Base-by-base conservation (phyloP, 331 rosid species). In the Phaseolus coccineus region DNA sequence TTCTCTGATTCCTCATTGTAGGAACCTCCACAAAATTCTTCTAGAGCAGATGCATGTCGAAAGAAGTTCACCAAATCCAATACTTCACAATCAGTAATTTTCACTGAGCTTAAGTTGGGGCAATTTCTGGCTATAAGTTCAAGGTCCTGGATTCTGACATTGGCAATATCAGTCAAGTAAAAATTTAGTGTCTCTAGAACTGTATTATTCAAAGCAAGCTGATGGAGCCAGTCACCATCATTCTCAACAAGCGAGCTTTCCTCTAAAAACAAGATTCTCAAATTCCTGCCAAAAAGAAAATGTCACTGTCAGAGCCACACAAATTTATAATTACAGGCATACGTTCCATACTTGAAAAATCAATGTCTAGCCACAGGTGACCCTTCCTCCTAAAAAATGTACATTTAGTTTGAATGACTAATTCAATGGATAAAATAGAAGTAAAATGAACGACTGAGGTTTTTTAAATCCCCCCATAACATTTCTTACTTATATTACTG, bases 11-110 rank as follows among this genome's bases (percentile, higher is more conserved):
- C 82, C 24, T 85, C 84, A 37, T 80, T 89, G 86, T 91, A 91
- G 80, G 84, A 85, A 51, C 96, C 99, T 53, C 99, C 99, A 77
- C 96, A 90, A 85, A 96, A 93, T 71, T 93, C 99, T 82, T 93
- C 97, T 13, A 96, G 78, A 44, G 87, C 51, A 50, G 86, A 51
- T 3, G 97, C 98, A 72, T 78, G 37, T 30, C 85, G 85, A 81
- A 96, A 96, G 93, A 96, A 96, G 48, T 76, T 88, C 58, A 82
- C 85, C 7, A 96, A 89, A 28, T 87, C 77, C 85, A 93, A 73
- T 84, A 96, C 84, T 86, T 93, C 98, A 42, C 91, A 82, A 63
- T 96, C 97, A 55, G 89, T 89, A 22, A 91, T 88, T 80, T 96
- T 96, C 85, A 96, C 86, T 6, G 99, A 89, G 69, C 74, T 66